phyloP scores from a whole-genome alignment of 805 yeast species.

The Tetrapisispora taiwanensis region DNA sequence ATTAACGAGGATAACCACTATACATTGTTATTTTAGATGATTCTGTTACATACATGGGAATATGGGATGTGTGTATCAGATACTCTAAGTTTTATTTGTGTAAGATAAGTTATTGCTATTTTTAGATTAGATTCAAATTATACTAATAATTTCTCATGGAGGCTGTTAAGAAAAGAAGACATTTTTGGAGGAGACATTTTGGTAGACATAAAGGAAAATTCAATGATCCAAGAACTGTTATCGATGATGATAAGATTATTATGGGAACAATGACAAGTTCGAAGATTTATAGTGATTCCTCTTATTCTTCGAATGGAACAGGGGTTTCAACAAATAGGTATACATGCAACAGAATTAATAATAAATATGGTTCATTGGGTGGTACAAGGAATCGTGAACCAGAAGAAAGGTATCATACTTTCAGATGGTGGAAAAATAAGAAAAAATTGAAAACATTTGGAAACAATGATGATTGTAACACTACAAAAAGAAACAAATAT shows the following conservation, averaged over 20 bases:
- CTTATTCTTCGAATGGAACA: background rate
- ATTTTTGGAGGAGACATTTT: slow-evolving; percentile 2
- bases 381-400: background rate
- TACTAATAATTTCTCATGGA: no score
- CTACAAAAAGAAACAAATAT: no score
- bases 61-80: no score
- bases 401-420: slow-evolving; percentile 4
- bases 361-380: background rate
- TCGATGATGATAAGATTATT: background rate
- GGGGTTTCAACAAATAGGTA: background rate
- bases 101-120: background rate
- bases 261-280: background rate
- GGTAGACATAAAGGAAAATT: background rate
- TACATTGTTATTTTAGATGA: no score
- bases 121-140: no score
- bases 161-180: background rate
- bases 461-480: no score
- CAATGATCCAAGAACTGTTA: background rate
- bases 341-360: background rate
- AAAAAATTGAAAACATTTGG: background rate
- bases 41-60: no score
- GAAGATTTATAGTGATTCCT: background rate
- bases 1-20: no score
- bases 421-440: slow-evolving; percentile 8
- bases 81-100: no score